Evolutionary conservation across 805 yeast genomes (phyloP).

Genomic region (Teunomyces tritomae): DNA sequence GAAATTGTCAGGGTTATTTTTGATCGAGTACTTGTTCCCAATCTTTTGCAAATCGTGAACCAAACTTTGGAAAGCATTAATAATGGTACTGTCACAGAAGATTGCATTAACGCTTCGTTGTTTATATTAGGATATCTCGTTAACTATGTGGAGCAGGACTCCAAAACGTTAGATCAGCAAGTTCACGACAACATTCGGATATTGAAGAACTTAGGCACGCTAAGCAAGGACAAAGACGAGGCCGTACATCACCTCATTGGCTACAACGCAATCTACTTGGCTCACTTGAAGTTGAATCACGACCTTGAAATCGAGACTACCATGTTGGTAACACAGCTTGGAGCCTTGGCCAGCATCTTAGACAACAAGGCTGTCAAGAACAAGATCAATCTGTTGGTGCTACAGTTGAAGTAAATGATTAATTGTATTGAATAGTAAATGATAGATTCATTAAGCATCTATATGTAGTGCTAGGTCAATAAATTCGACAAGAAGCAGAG

Average conservation of each 20-base stretch:
- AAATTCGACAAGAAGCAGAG: not conserved
- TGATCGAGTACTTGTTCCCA: not conserved
- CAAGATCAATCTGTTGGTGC: not conserved
- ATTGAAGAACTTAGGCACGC: not conserved
- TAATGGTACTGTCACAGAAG: not conserved
- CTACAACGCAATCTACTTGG: constrained; percentile 14
- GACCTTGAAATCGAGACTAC: constrained; percentile 3
- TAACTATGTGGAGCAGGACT: constrained; percentile 9
- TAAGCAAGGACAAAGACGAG: constrained; percentile 9
- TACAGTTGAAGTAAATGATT: constrained; percentile 1
- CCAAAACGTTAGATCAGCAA: not conserved
- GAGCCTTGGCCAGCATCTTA: not conserved
- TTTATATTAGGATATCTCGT: constrained; percentile 15
- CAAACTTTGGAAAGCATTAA: constrained; percentile 2
- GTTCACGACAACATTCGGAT: not conserved
- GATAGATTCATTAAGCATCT: constrained; percentile 1
- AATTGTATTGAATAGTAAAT: not conserved
- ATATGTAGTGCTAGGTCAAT: not conserved
- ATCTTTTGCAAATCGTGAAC: constrained; percentile 1
- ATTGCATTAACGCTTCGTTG: constrained; percentile 5
- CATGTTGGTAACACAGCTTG: not conserved
- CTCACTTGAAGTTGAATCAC: constrained; percentile 7
- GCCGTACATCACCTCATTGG: constrained; percentile 14
- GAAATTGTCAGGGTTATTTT: not conserved
- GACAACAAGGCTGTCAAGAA: not conserved